Evolutionary conservation across 2,329 filamentous ascomycete genomes (phyloP), one percentile per base, ranked within the genome.

Genomic region (Aulographum hederae): DNA sequence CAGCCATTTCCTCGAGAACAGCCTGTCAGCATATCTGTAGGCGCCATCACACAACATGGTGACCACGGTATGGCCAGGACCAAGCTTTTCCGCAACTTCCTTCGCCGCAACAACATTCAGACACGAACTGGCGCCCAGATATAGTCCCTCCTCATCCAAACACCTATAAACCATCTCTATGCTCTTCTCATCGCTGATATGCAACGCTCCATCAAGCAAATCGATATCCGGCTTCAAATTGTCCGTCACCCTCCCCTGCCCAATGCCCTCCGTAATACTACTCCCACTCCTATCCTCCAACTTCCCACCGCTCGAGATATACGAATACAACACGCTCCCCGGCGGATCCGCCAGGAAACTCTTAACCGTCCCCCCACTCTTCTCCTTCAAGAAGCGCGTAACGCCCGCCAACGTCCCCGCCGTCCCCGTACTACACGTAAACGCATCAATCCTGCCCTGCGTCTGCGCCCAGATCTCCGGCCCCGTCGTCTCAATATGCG

Each of bases 401-500:
- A 76, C 71, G 36, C 89, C 89, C 2, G 89, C 89, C 17, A 95
- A 63, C 1, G 86, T 95, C 29, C 89, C 89, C 5, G 69, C 89
- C 0, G 89, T 98, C 30, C 89, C 89, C 0, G 86, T 94, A 3
- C 85, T 78, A 55, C 86, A 95, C 3, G 84, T 94, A 47, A 98
- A 98, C 4, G 85, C 89, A 52, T 95, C 84, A 15, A 98, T 58
- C 40, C 75, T 75, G 21, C 89, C 86, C 2, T 51, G 58, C 0
- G 89, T 95, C 63, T 98, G 89, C 18, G 73, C 61, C 89, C 89
- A 98, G 50, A 98, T 93, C 58, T 98, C 89, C 0, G 89, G 89
- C 0, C 89, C 89, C 1, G 89, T 98, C 2, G 86, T 95, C 62
- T 94, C 86, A 43, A 95, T 77, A 52, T 98, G 89, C 30, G 89